Base-by-base conservation (phyloP, 345 rosid genomes). In the Odontarrhena argentea region DNA sequence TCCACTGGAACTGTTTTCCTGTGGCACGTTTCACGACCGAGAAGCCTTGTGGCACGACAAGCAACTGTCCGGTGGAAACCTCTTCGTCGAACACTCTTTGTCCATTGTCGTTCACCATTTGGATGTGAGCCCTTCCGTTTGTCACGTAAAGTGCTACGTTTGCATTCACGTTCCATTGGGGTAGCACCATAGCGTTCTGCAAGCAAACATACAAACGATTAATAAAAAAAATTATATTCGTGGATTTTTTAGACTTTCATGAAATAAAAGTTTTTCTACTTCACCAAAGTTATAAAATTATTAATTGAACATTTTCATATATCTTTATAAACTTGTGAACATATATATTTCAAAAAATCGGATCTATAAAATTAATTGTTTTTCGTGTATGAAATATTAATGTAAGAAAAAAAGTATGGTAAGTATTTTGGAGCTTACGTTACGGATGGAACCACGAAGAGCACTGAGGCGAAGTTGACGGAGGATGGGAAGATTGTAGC, bases 61-160 rank as follows among this genome's bases (percentile, higher is more conserved):
- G 45, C 26, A 89, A 54, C 63, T 86, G 87, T 9, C 96, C 92
- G 40, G 72, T 38, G 0, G 68, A 44, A 6, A 89, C 11, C 26
- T 67, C 68, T 22, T 80, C 86, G 46, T 85, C 83, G 63, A 83
- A 89, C 61, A 92, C 87, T 3, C 69, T 14, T 1, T 79, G 50
- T 0, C 98, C 98, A 12, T 74, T 74, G 63, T 86, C 75, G 75
- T 84, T 75, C 55, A 79, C 87, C n/a, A 89, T 76, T 65, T 92
- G 96, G 8, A 84, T 55, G 22, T 78, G 68, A 7, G 86, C 85
- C 0, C 62, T 58, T 0, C 95, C 96, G 2, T 70, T 66, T 37
- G 87, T 72, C 36, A 60, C 84, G 79, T 85, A 89, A 1, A 84
- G 32, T 7, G 86, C 73, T 60, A 79, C 76, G 80, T 89, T 85